phyloP scores from a whole-genome alignment of 2,329 filamentous ascomycete genomes.

The Paracamarosporium sp. region DNA sequence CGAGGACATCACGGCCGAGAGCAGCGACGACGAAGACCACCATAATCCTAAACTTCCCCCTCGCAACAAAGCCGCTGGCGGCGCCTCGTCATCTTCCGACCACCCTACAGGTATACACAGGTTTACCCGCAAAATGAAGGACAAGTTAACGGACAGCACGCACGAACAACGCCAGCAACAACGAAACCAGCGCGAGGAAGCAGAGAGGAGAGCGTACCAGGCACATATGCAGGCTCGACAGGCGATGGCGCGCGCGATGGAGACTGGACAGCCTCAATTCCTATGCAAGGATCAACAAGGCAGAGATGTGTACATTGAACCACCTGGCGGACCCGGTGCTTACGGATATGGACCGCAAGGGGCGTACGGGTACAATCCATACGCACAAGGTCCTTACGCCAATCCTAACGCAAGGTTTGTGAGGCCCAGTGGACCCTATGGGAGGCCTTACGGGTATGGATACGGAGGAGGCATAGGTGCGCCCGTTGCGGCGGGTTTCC shows the following conservation, averaged over 20 bases:
- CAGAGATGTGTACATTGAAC: constrained; percentile 65
- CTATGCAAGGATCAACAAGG: constrained; percentile 62
- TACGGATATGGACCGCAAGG: constrained; percentile 14
- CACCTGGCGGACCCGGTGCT: constrained; percentile 50
- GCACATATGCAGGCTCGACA: constrained; percentile 59
- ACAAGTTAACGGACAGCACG: constrained; percentile 64
- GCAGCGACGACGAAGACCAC: constrained; percentile 38
- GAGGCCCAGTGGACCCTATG: constrained; percentile 58
- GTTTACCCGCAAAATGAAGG: constrained; percentile 65
- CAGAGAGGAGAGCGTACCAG: constrained; percentile 60
- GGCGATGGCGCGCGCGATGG: constrained; percentile 58
- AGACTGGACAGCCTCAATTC: constrained; percentile 63
- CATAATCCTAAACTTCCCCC: constrained; percentile 17
- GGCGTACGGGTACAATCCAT: constrained; percentile 56
- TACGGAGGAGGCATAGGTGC: constrained; percentile 48
- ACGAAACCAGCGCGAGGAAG: constrained; percentile 54
- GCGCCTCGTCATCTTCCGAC: constrained; percentile 2
- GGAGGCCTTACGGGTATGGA: constrained; percentile 42
- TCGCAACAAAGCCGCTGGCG: constrained; percentile 13
- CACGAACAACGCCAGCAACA: constrained; percentile 60
- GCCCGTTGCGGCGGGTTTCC: constrained; percentile 42
- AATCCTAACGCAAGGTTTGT: constrained; percentile 58
- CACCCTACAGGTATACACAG: constrained; percentile 48
- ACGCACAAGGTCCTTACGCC: constrained; percentile 53
- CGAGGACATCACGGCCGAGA: constrained; percentile 56